Percentiles rank a stretch among this genome's conserved stretches.
phyloP scores from a whole-genome alignment of 495 filamentous ascomycete species.

The Podospora bellae-mahoneyi region DNA sequence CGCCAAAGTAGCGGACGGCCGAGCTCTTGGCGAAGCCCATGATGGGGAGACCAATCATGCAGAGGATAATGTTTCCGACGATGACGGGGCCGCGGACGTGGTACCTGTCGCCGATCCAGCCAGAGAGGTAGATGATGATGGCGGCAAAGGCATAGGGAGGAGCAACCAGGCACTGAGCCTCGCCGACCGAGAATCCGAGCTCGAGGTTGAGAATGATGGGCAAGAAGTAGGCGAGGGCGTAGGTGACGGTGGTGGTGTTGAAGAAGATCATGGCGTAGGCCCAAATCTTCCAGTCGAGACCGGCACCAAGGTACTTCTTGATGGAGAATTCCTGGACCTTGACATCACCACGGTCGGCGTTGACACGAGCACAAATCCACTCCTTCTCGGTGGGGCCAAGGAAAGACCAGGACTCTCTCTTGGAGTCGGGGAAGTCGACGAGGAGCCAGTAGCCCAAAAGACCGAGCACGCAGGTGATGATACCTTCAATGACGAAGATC shows the following conservation, averaged over 20 bases:
- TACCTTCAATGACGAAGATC: slow-evolving; percentile 62
- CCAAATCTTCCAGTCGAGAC: slow-evolving; percentile 59
- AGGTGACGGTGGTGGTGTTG: slow-evolving; percentile 56
- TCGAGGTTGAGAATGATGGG: slow-evolving; percentile 58
- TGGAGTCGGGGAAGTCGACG: slow-evolving; percentile 59
- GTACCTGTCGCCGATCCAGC: slow-evolving; percentile 56
- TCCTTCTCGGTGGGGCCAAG: slow-evolving; percentile 47
- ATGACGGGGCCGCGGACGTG: slow-evolving; percentile 56
- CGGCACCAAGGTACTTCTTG: slow-evolving; percentile 47
- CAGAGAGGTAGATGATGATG: slow-evolving; percentile 54
- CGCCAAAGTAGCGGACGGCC: slow-evolving; percentile 58
- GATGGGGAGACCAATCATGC: slow-evolving; percentile 49
- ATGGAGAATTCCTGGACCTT: slow-evolving; percentile 49
- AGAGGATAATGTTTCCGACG: slow-evolving; percentile 49
- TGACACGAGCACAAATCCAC: slow-evolving; percentile 57
- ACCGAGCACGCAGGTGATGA: slow-evolving; percentile 47
- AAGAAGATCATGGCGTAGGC: slow-evolving; percentile 58
- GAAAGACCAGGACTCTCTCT: slow-evolving; percentile 51
- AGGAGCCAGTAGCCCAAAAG: slow-evolving; percentile 51
- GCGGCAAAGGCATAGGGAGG: slow-evolving; percentile 61
- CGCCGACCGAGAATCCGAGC: slow-evolving; percentile 56
- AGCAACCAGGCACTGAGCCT: slow-evolving; percentile 59
- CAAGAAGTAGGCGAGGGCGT: slow-evolving; percentile 65
- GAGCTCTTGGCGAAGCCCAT: slow-evolving; percentile 50
- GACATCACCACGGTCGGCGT: slow-evolving; percentile 57